phyloP scores from a whole-genome alignment of 2,329 filamentous ascomycete species.

The Alternaria triticina region DNA sequence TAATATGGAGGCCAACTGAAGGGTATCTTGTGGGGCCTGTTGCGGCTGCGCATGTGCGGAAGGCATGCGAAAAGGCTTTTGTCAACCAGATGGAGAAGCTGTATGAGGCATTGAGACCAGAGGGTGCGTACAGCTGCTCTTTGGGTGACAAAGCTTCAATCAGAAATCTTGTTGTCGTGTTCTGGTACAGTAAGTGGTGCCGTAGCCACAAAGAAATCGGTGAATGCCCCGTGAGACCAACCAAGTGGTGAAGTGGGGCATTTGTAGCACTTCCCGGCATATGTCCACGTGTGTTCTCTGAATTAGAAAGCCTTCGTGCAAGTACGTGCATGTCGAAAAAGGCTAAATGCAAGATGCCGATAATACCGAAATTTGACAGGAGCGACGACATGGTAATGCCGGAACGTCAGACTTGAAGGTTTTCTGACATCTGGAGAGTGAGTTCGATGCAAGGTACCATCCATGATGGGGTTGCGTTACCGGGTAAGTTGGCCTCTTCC shows the following conservation, averaged over 20 bases:
- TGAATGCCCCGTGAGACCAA: conserved; percentile 1
- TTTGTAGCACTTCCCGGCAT: neutral
- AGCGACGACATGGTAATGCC: neutral
- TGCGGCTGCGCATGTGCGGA: neutral
- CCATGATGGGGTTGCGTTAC: neutral
- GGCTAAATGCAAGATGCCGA: conserved; percentile 23
- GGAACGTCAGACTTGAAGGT: neutral
- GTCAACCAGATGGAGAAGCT: no score
- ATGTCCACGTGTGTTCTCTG: conserved; percentile 11
- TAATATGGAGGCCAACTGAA: conserved; percentile 22
- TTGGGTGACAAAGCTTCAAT: no score
- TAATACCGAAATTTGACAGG: neutral
- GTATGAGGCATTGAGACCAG: no score
- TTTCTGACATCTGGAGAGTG: neutral
- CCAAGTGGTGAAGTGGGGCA: conserved; percentile 31
- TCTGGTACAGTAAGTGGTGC: no score
- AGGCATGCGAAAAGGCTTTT: neutral
- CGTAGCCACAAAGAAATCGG: neutral
- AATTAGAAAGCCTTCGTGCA: no score
- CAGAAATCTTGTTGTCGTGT: no score
- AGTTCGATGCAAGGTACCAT: conserved; percentile 7
- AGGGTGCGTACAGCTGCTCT: no score
- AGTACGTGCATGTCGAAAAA: neutral
- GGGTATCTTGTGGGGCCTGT: conserved; percentile 15
- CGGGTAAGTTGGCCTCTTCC: conserved; percentile 3